Conservation (phyloP, 1,284 basidiomycete genomes). For the Cerrena zonata region DNA sequence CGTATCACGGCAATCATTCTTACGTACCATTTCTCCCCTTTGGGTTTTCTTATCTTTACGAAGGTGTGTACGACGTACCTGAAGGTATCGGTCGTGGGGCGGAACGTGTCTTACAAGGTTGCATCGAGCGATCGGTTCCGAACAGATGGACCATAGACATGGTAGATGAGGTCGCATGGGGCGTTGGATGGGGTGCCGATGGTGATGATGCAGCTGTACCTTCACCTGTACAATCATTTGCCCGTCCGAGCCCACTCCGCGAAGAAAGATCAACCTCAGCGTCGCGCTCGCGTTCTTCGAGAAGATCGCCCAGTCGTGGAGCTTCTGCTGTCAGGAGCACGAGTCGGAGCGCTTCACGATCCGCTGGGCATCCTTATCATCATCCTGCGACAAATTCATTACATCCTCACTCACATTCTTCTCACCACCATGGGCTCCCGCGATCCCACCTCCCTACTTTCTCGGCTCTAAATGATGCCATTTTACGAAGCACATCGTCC, state of each 20-base stretch:
- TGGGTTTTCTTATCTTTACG: constrained; percentile 9
- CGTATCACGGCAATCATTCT: neutral
- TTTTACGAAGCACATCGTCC: constrained; percentile 22
- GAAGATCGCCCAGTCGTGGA: constrained; percentile 26
- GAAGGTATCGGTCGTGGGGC: constrained; percentile 61
- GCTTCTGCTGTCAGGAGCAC: constrained; percentile 18
- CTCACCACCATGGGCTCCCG: constrained; percentile 8
- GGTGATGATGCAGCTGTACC: constrained; percentile 34
- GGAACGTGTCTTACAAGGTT: constrained; percentile 68
- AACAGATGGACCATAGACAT: constrained; percentile 70
- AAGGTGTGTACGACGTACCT: constrained; percentile 59
- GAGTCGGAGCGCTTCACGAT: constrained; percentile 22
- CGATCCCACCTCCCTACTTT: constrained; percentile 20
- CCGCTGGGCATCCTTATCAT: constrained; percentile 14
- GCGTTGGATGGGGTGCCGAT: constrained; percentile 65
- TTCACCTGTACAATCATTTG: constrained; percentile 12
- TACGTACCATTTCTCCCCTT: constrained; percentile 11
- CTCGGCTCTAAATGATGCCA: constrained; percentile 19
- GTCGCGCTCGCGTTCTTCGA: constrained; percentile 11
- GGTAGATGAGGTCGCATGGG: constrained; percentile 75
- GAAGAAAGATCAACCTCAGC: neutral
- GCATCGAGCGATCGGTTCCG: constrained; percentile 55
- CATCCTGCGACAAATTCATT: constrained; percentile 12
- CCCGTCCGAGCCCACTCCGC: constrained; percentile 10
- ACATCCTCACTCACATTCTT: constrained; percentile 2